Base-by-base conservation (phyloP, 1,139 yeast species). In the Debaryomyces coudertii region DNA sequence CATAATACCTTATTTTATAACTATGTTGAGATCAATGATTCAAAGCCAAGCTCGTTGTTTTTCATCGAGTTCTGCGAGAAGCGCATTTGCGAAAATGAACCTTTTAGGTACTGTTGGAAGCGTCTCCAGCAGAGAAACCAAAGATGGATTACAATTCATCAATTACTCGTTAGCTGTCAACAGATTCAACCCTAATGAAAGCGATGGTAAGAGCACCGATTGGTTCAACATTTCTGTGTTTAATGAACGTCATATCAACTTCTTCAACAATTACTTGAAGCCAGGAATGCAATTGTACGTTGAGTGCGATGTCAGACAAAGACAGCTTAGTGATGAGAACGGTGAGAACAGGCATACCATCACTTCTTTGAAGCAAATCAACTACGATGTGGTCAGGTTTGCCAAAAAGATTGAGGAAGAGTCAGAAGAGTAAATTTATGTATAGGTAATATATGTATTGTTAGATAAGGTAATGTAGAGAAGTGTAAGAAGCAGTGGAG, bases 81-180 rank as follows among this genome's bases (percentile, higher is more conserved):
- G 48, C 29, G 64, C 70, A 15, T 73, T 73, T 54, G 79, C 80
- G 52, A 69, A 66, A 49, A 68, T 71, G 62, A 73, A 68, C 56
- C 62, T 75, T 51, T 57, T 73, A 43, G 80, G 80, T 20, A 63
- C 71, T 24, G 77, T 75, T 18, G 79, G 79, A 14, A 60, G 51
- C 46, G 66, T 74, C 46, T 58, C 65, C 43, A 56, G 63, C 49
- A 69, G 63, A 53, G 78, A 73, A 61, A 66, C 75, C 50, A 66
- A 61, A 46, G 68, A 64, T 45, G 77, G 76, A 31, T 54, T 52
- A 37, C 71, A 69, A 48, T 74, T 66, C 57, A 62, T 73, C 57
- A 65, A 61, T 47, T 75, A 75, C 60, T 66, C 76, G 12, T 68
- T 75, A 50, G 80, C 79, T 9, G 79, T 75, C 29, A 66, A 71